phyloP scores from a whole-genome alignment of 2,329 filamentous ascomycete genomes.

The Paecilomyces dactylethromorphus region DNA sequence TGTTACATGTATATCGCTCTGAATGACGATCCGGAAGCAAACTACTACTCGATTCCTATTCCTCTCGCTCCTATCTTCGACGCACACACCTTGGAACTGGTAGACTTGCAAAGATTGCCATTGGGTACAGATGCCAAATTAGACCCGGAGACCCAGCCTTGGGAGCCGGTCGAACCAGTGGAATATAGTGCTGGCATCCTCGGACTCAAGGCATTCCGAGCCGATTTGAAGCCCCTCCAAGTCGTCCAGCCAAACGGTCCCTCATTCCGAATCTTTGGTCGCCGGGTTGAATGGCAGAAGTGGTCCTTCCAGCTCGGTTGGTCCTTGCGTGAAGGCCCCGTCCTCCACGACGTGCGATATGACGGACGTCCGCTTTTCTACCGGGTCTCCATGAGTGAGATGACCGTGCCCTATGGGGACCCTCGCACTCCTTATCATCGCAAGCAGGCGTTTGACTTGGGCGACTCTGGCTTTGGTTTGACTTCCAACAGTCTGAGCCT shows the following conservation, averaged over 20 bases:
- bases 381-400: conserved; percentile 59
- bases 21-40: conserved; percentile 28
- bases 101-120: conserved; percentile 63
- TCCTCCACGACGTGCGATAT: conserved; percentile 60
- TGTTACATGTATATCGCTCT: conserved; percentile 35
- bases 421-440: conserved; percentile 62
- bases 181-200: conserved; percentile 59
- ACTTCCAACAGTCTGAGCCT: conserved; percentile 65
- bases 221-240: conserved; percentile 58
- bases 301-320: conserved; percentile 57
- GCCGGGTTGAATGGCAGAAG: conserved; percentile 59
- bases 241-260: conserved; percentile 60
- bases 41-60: conserved; percentile 30
- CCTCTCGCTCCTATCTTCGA: conserved; percentile 45
- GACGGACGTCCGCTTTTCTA: conserved; percentile 61
- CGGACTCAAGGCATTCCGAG: conserved; percentile 55
- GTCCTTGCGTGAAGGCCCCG: conserved; percentile 59
- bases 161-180: conserved; percentile 47
- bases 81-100: conserved; percentile 55
- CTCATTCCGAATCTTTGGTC: conserved; percentile 55
- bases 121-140: conserved; percentile 58
- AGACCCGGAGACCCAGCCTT: conserved; percentile 47
- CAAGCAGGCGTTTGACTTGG: conserved; percentile 65
- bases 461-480: conserved; percentile 59
- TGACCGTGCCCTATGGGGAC: conserved; percentile 53